These are phyloP conservation scores for Calonectria pseudoreteaudii DNA, from an alignment of 2,329 filamentous ascomycete genomes.

Conservation along the genomic window DNA sequence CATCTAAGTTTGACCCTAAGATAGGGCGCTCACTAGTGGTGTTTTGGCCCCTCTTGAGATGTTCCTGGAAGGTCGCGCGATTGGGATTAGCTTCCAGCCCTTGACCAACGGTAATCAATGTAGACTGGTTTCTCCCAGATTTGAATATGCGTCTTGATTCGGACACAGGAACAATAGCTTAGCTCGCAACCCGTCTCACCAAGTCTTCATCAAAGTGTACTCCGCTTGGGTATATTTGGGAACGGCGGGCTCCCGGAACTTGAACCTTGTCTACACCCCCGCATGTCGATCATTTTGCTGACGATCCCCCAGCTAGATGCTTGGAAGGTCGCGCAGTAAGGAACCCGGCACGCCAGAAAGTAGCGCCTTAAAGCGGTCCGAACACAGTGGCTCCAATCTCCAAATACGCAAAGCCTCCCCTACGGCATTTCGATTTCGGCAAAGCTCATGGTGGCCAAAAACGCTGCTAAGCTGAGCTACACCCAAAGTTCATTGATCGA, in stretches of 20 bases:
- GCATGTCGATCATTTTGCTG: conserved; percentile 1
- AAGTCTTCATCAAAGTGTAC: background rate
- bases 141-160: background rate
- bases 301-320: background rate
- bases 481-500: background rate
- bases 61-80: background rate
- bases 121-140: background rate
- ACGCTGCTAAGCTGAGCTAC: no score
- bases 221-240: background rate
- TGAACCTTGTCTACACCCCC: background rate
- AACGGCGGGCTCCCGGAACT: background rate
- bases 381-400: background rate
- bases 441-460: background rate
- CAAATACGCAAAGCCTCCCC: background rate
- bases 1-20: background rate
- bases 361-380: background rate
- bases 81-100: background rate
- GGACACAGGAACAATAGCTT: background rate
- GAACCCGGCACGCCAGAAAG: background rate
- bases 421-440: background rate
- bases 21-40: background rate
- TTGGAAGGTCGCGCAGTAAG: background rate
- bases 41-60: background rate
- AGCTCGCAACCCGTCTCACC: background rate
- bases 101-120: background rate